Percentiles rank a stretch among this genome's conserved stretches.
Evolutionary conservation across 1,284 basidiomycete genomes (phyloP).

Genomic region (Papiliotrema fonsecae): DNA sequence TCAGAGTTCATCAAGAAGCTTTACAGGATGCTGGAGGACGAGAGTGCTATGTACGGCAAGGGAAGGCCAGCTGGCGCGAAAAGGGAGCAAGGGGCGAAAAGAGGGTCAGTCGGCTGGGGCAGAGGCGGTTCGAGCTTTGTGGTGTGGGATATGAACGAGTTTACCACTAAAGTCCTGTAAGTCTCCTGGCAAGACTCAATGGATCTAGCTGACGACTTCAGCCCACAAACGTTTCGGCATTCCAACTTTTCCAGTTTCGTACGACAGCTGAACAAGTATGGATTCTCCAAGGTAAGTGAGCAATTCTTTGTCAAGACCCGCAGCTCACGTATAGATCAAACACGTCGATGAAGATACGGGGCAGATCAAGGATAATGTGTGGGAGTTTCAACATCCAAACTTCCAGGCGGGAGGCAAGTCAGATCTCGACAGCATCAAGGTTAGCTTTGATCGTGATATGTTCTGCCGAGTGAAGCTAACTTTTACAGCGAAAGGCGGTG

Average conservation of each 20-base stretch:
- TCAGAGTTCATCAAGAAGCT: slow-evolving; percentile 92
- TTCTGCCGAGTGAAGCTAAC: not conserved
- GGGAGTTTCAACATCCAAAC: slow-evolving; percentile 94
- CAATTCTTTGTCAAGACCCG: not conserved
- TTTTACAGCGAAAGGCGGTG: slow-evolving; percentile 67
- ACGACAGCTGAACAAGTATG: slow-evolving; percentile 95
- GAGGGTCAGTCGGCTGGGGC: slow-evolving; percentile 67
- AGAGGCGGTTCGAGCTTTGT: slow-evolving; percentile 83
- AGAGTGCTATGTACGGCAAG: slow-evolving; percentile 33
- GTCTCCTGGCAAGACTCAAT: slow-evolving; percentile 7
- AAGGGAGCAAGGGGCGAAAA: slow-evolving; percentile 22
- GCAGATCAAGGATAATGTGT: slow-evolving; percentile 50
- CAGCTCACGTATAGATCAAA: slow-evolving; percentile 32
- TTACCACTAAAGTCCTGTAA: slow-evolving; percentile 81
- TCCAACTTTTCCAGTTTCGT: slow-evolving; percentile 95
- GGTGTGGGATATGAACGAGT: slow-evolving; percentile 98
- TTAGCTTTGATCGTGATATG: slow-evolving; percentile 8
- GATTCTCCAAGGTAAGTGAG: slow-evolving; percentile 79
- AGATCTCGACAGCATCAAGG: slow-evolving; percentile 85
- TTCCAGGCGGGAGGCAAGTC: slow-evolving; percentile 82
- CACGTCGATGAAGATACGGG: slow-evolving; percentile 40
- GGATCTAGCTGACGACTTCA: slow-evolving; percentile 7
- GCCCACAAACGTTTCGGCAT: slow-evolving; percentile 90
- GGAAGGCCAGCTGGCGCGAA: slow-evolving; percentile 28
- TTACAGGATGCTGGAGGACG: slow-evolving; percentile 62